These are phyloP conservation scores for Chaetomium fimeti DNA, from an alignment of 495 filamentous ascomycete species.

Conservation along the genomic window DNA sequence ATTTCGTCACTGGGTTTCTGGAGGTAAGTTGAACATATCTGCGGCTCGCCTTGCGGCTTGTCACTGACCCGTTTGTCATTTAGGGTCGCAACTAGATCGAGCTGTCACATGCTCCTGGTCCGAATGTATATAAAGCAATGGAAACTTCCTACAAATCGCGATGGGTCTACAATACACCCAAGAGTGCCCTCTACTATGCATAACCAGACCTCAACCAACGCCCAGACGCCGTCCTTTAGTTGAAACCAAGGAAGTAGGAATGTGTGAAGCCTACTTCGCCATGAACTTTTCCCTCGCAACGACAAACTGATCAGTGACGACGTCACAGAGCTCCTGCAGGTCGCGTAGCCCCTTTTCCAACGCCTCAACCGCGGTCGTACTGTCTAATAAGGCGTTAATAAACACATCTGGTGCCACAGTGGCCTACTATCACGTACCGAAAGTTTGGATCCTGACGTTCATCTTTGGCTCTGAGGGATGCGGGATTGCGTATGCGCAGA, in stretches of 20 bases:
- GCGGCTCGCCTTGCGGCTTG: not conserved
- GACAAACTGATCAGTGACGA: slow-evolving; percentile 83
- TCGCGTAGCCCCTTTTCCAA: slow-evolving; percentile 87
- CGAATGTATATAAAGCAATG: slow-evolving; percentile 38
- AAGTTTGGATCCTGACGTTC: slow-evolving; percentile 96
- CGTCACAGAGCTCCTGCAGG: slow-evolving; percentile 85
- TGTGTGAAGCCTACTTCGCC: slow-evolving; percentile 26
- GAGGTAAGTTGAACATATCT: slow-evolving; percentile 57
- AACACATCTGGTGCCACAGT: not conserved
- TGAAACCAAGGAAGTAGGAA: slow-evolving; percentile 7
- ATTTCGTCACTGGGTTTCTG: slow-evolving; percentile 90
- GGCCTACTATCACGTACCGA: slow-evolving; percentile 56
- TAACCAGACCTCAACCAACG: slow-evolving; percentile 22
- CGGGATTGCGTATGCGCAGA: slow-evolving; percentile 97
- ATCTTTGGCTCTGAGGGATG: slow-evolving; percentile 95
- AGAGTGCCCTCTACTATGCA: slow-evolving; percentile 21
- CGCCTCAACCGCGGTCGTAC: slow-evolving; percentile 75
- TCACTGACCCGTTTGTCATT: slow-evolving; percentile 12
- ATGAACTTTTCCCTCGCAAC: slow-evolving; percentile 62
- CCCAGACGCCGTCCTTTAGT: slow-evolving; percentile 32
- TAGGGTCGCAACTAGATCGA: slow-evolving; percentile 54
- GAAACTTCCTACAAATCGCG: not conserved
- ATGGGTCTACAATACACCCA: not conserved
- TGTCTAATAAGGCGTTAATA: slow-evolving; percentile 51
- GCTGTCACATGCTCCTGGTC: slow-evolving; percentile 19